phyloP scores from a whole-genome alignment of 2,329 filamentous ascomycete genomes.

The Cryphonectria japonica region DNA sequence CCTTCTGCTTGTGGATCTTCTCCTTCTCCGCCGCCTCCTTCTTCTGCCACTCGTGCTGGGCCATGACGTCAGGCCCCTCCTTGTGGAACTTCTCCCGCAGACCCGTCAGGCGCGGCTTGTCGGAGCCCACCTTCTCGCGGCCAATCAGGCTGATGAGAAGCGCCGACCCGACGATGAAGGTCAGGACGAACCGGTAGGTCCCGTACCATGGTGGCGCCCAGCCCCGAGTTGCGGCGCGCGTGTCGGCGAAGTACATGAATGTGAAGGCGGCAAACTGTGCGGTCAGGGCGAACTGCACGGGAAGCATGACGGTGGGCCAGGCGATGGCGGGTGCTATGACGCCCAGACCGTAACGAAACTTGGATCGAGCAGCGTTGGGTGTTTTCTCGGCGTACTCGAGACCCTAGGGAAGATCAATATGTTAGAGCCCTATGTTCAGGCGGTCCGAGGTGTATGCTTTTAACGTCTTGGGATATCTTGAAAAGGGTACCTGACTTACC shows the following conservation, averaged over 20 bases:
- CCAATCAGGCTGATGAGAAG: conserved; percentile 83
- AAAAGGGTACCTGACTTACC: conserved; percentile 48
- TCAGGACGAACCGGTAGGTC: conserved; percentile 89
- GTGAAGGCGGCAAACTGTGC: conserved; percentile 85
- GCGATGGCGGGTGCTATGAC: conserved; percentile 78
- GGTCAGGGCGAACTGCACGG: conserved; percentile 82
- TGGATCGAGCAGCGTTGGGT: conserved; percentile 65
- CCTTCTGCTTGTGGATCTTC: conserved; percentile 43
- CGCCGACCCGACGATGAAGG: conserved; percentile 81
- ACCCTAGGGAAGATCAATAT: conserved; percentile 49
- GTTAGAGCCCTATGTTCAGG: neutral
- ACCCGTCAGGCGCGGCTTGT: conserved; percentile 40
- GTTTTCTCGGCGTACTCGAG: conserved; percentile 78
- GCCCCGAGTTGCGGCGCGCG: conserved; percentile 70
- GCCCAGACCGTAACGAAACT: conserved; percentile 81
- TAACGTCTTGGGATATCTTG: too few species aligned
- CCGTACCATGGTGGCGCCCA: conserved; percentile 87
- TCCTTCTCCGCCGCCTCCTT: conserved; percentile 48
- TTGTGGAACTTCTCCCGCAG: conserved; percentile 45
- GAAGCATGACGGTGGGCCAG: conserved; percentile 87
- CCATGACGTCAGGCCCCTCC: conserved; percentile 39
- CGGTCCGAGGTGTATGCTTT: neutral
- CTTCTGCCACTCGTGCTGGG: conserved; percentile 50
- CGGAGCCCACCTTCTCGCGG: conserved; percentile 70
- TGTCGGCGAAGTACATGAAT: conserved; percentile 83